Base-by-base conservation (phyloP, 352 stramenopile species). In the Globisporangium ultimum region DNA sequence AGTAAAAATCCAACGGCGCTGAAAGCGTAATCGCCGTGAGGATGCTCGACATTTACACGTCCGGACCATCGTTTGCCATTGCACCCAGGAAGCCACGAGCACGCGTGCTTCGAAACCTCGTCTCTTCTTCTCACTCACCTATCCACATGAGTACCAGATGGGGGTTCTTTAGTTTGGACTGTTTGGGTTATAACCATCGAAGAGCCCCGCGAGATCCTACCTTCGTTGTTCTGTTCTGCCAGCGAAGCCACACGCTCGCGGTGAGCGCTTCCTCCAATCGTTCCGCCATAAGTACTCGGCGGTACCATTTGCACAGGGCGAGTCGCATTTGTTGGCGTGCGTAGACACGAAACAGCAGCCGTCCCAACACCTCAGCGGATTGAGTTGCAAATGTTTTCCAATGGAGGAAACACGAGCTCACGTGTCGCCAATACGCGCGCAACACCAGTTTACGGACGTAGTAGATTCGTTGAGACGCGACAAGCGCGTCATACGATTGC, bases 391-490 rank as follows among this genome's bases (percentile, higher is more conserved):
- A 57, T n/a, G 24, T 18, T 4, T 20, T 48, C 57, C 57, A 63
- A 12, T 63, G 20, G 18, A 28, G 4, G 11, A 63, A 63, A 0
- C 11, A 28, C 28, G 17, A 24, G 18, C 47, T 38, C 34, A 55
- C n/a, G 8, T 41, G n/a, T 40, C 18, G 15, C 57, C 57, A 63
- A 10, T 15, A 48, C 10, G 22, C 18, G 9, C 18, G 57, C 41
- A 63, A 41, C 12, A 57, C 36, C 48, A 18, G 47, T 46, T 55
- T 56, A n/a, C 41, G 48, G 22, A 63, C 22, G 40, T 52, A 63
- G 48, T 52, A 56, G 6, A 34, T 11, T 0, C 57, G 40, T 8
- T 57, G 48, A 5, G 6, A 28, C 40, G 32, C 22, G 10, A 57
- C n/a, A 11, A 57, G 57, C 18, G 40, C 9, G 1, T 51, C 14